Conservation (phyloP, 345 rosid species). For the Bruguiera gymnorhiza region DNA sequence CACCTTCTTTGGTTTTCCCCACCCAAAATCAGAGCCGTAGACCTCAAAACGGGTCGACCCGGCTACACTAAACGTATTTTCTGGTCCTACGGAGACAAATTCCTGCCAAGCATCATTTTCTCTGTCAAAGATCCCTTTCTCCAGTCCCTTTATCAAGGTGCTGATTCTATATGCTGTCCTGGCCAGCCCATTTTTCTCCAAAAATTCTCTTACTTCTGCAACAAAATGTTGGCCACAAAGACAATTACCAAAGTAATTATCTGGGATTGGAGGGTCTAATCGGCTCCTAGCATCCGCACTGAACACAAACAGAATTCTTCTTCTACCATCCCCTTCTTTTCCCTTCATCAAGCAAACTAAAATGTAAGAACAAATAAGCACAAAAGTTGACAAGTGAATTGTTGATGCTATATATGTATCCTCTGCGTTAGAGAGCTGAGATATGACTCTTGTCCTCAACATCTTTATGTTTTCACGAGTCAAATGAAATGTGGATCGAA, state of each 20-base stretch:
- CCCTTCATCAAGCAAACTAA: slow-evolving; percentile 1
- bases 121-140: not conserved
- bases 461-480: not conserved
- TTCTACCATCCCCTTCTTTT: not conserved
- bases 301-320: not conserved
- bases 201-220: not conserved
- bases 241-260: slow-evolving; percentile 13
- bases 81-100: not conserved
- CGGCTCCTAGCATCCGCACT: slow-evolving; percentile 1
- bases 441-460: not conserved
- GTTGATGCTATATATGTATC: no score
- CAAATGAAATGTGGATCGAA: slow-evolving; percentile 9
- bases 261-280: slow-evolving; percentile 7
- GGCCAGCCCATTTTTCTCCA: not conserved
- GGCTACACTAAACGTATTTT: not conserved
- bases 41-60: not conserved
- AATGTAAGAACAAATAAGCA: not conserved
- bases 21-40: not conserved
- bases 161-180: not conserved
- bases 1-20: not conserved
- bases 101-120: not conserved
- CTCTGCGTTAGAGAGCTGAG: not conserved
- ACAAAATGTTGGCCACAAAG: not conserved
- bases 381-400: slow-evolving; percentile 2
- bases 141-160: not conserved